Evolutionary conservation across 495 filamentous ascomycete species (phyloP).

Genomic region (Aspergillus coremiiformis): DNA sequence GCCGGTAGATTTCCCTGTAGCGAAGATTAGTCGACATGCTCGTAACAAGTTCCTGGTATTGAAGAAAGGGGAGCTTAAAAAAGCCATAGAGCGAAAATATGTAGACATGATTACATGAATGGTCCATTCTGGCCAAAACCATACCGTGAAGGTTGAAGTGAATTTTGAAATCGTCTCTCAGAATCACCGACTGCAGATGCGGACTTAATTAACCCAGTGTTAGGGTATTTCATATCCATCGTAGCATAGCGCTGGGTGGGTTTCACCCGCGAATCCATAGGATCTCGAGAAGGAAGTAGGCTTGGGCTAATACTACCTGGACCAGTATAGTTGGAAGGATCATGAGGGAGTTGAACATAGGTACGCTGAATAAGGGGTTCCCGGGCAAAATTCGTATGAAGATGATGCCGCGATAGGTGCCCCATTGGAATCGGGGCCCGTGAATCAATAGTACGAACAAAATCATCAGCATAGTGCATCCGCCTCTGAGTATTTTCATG

Average conservation of each 20-base stretch:
- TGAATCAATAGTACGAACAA: constrained; percentile 32
- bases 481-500: constrained; percentile 15
- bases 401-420: constrained; percentile 14
- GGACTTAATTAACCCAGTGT: neutral
- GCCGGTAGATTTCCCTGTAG: constrained; percentile 5
- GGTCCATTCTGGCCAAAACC: neutral
- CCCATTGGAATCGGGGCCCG: constrained; percentile 21
- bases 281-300: constrained; percentile 8
- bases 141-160: constrained; percentile 17
- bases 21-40: neutral
- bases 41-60: neutral
- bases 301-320: constrained; percentile 10
- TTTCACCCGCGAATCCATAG: constrained; percentile 10
- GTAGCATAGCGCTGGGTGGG: constrained; percentile 6
- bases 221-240: constrained; percentile 1
- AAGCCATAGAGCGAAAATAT: neutral
- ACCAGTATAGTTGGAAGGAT: constrained; percentile 9
- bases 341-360: constrained; percentile 9
- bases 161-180: constrained; percentile 2
- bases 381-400: constrained; percentile 6
- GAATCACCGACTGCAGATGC: constrained; percentile 3
- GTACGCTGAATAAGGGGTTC: constrained; percentile 15
- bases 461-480: constrained; percentile 32
- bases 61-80: neutral
- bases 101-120: neutral